Percentiles rank a stretch among this genome's conserved stretches.
Conservation (phyloP, 2,329 filamentous ascomycete genomes). For the Chalara sp. region DNA sequence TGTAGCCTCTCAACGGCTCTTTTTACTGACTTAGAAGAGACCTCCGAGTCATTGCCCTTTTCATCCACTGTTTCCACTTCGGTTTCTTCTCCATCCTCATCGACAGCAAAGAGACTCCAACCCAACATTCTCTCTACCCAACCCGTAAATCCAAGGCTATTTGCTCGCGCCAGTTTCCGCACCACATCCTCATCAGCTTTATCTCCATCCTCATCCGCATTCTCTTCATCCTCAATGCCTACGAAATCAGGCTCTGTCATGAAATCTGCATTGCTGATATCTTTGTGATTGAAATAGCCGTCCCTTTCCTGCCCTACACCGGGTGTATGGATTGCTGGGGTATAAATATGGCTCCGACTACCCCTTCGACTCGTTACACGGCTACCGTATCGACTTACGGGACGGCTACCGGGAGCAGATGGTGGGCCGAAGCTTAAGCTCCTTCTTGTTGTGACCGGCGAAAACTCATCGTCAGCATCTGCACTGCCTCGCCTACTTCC, state of each 20-base stretch:
- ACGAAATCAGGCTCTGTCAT: slow-evolving; percentile 55
- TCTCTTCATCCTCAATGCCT: slow-evolving; percentile 52
- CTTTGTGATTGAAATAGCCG: slow-evolving; percentile 35
- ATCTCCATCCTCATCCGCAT: slow-evolving; percentile 41
- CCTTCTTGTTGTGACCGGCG: slow-evolving; percentile 23
- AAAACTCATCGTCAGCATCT: slow-evolving; percentile 30
- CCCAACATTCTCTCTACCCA: slow-evolving; percentile 54
- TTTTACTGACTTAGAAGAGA: slow-evolving; percentile 17
- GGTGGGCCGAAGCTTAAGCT: slow-evolving; percentile 29
- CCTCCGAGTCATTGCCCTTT: slow-evolving; percentile 27
- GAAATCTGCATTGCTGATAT: slow-evolving; percentile 27
- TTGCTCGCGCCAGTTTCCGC: slow-evolving; percentile 47
- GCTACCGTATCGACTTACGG: slow-evolving; percentile 40
- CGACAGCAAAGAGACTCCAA: slow-evolving; percentile 56
- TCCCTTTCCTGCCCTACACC: slow-evolving; percentile 28
- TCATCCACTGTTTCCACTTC: slow-evolving; percentile 34
- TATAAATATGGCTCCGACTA: slow-evolving; percentile 23
- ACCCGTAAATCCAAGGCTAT: slow-evolving; percentile 43
- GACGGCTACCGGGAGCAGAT: slow-evolving; percentile 36
- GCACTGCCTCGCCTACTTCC: slow-evolving; percentile 31
- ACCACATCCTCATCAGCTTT: slow-evolving; percentile 54
- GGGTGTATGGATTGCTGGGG: slow-evolving; percentile 27
- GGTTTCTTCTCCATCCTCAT: slow-evolving; percentile 50
- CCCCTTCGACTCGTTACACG: slow-evolving; percentile 29
- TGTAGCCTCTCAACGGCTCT: slow-evolving; percentile 13